Evolutionary conservation across 2,329 filamentous ascomycete genomes (phyloP), one percentile per base, ranked within the genome.

Genomic region (Fusarium duplospermum): DNA sequence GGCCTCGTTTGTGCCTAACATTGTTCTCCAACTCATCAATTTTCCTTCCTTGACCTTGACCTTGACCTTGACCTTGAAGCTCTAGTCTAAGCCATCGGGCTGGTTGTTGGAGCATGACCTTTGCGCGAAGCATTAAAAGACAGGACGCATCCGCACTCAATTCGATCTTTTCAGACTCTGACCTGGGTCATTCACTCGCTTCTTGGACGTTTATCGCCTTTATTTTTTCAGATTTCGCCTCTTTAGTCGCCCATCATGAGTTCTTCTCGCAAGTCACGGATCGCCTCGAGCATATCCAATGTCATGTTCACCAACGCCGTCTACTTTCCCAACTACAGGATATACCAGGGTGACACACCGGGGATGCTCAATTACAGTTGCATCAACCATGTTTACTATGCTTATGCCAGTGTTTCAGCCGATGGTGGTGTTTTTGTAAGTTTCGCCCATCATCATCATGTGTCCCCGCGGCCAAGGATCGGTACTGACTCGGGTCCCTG

Each of bases 381-480:
- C 78, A 91, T 96, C 77, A 95, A 92, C 75, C 92, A 94, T 79
- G 90, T 95, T 29, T 95, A 95, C 82, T 96, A 96, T 80, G 93
- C 93, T 14, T 95, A 94, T 88, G 93, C 93, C 67, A 93, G 89
- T 83, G 89, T 96, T 50, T 90, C 90, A 72, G 83, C 88, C 60
- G 92, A 95, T 80, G 93, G 94, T 59, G 90, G 89, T 62, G 90
- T 96, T 71, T 93, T 93, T 86, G 93, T 95, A 84, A 85, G 90
- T 87, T 70, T 60, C 58, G 33, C 50, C n/a, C 63, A 66, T n/a
- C 27, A 36, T 64, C 59, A 64, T 61, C 52, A 47, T 62, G 33
- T 69, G 57, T 52, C 69, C 62, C 36, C 56, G 40, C 62, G 66
- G 64, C 59, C 57, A 56, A 52, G 40, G 42, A 64, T 50, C 16